Conservation (phyloP, 2,329 filamentous ascomycete genomes). For the Colletotrichum shisoi region DNA sequence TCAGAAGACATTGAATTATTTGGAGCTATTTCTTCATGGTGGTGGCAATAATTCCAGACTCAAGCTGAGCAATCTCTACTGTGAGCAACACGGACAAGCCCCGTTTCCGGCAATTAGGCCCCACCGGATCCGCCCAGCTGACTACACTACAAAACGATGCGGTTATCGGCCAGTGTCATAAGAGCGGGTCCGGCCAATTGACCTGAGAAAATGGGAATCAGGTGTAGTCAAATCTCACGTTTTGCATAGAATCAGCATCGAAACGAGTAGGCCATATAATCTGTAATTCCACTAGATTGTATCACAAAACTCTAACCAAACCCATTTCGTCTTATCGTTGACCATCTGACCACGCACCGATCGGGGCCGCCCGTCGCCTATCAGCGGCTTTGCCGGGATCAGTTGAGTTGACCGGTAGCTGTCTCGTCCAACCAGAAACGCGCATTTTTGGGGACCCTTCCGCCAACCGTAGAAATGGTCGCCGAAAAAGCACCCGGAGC, state of each 20-base stretch:
- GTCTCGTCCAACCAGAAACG: conserved; percentile 32
- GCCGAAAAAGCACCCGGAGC: conserved; percentile 16
- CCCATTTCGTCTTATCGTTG: conserved; percentile 26
- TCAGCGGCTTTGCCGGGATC: conserved; percentile 38
- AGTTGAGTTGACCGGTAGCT: conserved; percentile 6
- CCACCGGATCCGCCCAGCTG: conserved; percentile 20
- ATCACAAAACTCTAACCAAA: conserved; percentile 17
- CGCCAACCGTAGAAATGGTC: conserved; percentile 22
- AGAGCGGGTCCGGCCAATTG: neutral
- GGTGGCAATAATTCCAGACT: neutral
- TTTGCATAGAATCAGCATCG: neutral
- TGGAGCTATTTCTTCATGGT: neutral
- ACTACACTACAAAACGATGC: conserved; percentile 16
- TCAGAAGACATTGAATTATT: neutral
- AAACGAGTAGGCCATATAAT: neutral
- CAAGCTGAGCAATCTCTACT: neutral
- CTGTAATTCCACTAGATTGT: conserved; percentile 11
- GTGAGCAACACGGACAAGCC: conserved; percentile 24
- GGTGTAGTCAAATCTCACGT: neutral
- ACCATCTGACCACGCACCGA: conserved; percentile 28
- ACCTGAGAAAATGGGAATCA: neutral
- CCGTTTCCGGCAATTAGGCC: conserved; percentile 2
- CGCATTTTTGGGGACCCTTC: conserved; percentile 22
- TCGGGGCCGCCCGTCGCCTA: conserved; percentile 34
- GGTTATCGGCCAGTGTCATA: conserved; percentile 7